These are phyloP conservation scores for Coniochaeta sp. DNA, from an alignment of 2,329 filamentous ascomycete species.

Conservation along the genomic window DNA sequence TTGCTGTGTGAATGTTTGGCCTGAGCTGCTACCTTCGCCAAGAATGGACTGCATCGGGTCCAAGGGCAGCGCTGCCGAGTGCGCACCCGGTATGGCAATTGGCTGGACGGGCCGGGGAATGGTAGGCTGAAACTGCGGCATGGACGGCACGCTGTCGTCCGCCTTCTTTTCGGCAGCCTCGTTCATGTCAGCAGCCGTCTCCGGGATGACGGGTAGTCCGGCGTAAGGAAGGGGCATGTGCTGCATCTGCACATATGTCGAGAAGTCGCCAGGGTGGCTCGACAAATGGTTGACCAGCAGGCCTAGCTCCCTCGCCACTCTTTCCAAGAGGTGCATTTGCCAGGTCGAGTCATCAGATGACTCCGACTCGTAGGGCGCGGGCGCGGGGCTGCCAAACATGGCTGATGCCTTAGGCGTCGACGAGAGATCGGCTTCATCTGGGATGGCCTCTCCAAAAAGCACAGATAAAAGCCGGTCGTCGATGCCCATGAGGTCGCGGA, in stretches of 20 bases:
- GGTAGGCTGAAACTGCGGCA: constrained; percentile 42
- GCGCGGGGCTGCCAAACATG: constrained; percentile 14
- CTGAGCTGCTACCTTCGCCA: neutral
- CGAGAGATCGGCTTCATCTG: constrained; percentile 39
- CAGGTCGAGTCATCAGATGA: constrained; percentile 43
- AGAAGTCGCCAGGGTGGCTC: constrained; percentile 69
- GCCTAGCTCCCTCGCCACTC: constrained; percentile 81
- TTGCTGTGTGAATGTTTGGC: constrained; percentile 51
- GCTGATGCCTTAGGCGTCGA: constrained; percentile 38
- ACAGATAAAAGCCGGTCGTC: constrained; percentile 80
- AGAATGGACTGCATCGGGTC: constrained; percentile 5
- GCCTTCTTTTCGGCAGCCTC: constrained; percentile 11
- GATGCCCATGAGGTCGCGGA: constrained; percentile 84
- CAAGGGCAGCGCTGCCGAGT: constrained; percentile 8
- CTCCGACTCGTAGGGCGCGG: constrained; percentile 19
- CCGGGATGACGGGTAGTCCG: constrained; percentile 61
- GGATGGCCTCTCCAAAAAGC: constrained; percentile 75
- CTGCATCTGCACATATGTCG: constrained; percentile 64
- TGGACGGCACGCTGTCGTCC: constrained; percentile 22
- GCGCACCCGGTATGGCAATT: constrained; percentile 26
- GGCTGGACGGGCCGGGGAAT: constrained; percentile 29
- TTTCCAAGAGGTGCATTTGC: constrained; percentile 74
- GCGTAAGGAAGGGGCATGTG: constrained; percentile 67
- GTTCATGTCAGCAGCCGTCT: constrained; percentile 31
- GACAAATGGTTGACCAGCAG: constrained; percentile 76